Percentiles rank a stretch among this genome's conserved stretches.
These are phyloP conservation scores for Platismatia glauca DNA, from an alignment of 495 filamentous ascomycete genomes.

Conservation along the genomic window DNA sequence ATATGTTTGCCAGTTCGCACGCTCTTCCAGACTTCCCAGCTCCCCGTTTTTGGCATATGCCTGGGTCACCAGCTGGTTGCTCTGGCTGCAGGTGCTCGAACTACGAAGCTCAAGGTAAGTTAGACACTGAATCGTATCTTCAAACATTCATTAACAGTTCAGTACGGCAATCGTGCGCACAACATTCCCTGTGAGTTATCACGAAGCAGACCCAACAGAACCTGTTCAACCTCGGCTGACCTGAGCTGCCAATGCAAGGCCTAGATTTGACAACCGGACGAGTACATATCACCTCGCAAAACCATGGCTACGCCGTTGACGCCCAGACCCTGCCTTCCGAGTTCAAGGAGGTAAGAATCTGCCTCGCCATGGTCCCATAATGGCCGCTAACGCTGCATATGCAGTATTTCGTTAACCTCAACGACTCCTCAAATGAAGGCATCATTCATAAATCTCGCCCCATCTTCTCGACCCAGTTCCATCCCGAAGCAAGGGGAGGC, in stretches of 20 bases:
- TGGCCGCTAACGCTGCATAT: neutral
- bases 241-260: no score
- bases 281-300: conserved; percentile 97
- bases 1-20: neutral
- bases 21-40: neutral
- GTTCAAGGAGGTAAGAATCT: conserved; percentile 92
- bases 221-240: no score
- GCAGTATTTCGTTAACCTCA: conserved; percentile 28
- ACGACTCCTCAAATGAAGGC: conserved; percentile 55
- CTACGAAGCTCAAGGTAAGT: conserved; percentile 72
- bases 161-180: conserved; percentile 93
- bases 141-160: neutral
- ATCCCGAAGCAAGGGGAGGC: conserved; percentile 94
- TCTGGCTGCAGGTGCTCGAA: conserved; percentile 78
- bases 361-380: neutral
- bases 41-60: conserved; percentile 49
- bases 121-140: conserved; percentile 36
- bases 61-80: conserved; percentile 92
- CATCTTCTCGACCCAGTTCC: conserved; percentile 98
- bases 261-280: conserved; percentile 88
- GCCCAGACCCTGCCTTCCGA: conserved; percentile 68
- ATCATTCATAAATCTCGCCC: conserved; percentile 94
- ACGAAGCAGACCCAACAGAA: no score
- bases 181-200: conserved; percentile 69
- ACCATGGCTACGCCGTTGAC: conserved; percentile 97